Conservation (phyloP, 352 stramenopile genomes). For the Phytophthora multivora region DNA sequence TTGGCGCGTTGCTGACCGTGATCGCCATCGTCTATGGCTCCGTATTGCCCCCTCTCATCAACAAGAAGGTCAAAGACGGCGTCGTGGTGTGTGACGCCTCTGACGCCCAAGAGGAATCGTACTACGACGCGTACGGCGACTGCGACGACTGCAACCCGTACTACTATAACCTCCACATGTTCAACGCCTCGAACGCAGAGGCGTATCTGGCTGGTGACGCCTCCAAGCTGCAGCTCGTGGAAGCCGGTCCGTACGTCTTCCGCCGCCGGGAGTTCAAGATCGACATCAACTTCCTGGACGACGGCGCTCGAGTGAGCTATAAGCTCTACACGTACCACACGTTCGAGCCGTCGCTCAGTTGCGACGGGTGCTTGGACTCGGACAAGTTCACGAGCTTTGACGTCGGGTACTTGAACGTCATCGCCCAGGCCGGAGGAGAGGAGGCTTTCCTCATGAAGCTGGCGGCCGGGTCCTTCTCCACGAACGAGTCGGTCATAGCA, state of each 20-base stretch:
- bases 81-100: slow-evolving; percentile 47
- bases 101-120: slow-evolving; percentile 40
- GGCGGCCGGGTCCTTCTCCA: slow-evolving; percentile 51
- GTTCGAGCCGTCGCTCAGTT: slow-evolving; percentile 48
- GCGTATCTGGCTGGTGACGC: slow-evolving; percentile 41
- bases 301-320: slow-evolving; percentile 53
- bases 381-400: slow-evolving; percentile 61
- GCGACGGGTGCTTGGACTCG: slow-evolving; percentile 49
- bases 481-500: slow-evolving; percentile 26
- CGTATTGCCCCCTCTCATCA: slow-evolving; percentile 39
- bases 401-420: slow-evolving; percentile 70
- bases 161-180: slow-evolving; percentile 52
- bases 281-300: slow-evolving; percentile 54
- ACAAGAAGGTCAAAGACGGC: slow-evolving; percentile 44
- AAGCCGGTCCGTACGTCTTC: slow-evolving; percentile 69
- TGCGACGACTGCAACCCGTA: slow-evolving; percentile 60
- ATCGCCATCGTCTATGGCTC: slow-evolving; percentile 50
- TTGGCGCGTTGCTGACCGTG: slow-evolving; percentile 36
- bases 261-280: slow-evolving; percentile 56
- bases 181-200: slow-evolving; percentile 46
- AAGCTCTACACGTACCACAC: slow-evolving; percentile 72
- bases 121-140: slow-evolving; percentile 58
- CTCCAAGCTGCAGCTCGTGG: slow-evolving; percentile 55
- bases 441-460: slow-evolving; percentile 49
- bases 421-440: slow-evolving; percentile 62